Percentiles rank a stretch among this genome's conserved stretches.
Evolutionary conservation across 495 filamentous ascomycete species (phyloP).

Genomic region (Pyrenopolyporus hunteri): DNA sequence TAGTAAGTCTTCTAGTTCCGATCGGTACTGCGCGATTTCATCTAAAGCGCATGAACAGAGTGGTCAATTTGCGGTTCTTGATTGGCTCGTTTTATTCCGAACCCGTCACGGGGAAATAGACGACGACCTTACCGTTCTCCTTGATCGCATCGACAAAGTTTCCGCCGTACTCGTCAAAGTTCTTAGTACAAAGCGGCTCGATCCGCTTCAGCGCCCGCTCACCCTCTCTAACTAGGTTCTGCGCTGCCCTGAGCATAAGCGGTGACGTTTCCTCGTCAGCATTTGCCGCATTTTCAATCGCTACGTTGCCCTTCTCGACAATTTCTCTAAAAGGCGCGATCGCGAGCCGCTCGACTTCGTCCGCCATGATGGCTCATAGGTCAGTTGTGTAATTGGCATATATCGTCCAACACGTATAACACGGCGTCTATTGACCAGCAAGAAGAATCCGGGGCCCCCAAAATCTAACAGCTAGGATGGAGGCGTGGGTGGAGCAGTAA

Average conservation of each 20-base stretch:
- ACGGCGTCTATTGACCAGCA: slow-evolving; percentile 4
- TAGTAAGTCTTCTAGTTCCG: slow-evolving; percentile 46
- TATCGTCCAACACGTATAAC: slow-evolving; percentile 13
- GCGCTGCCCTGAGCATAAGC: slow-evolving; percentile 50
- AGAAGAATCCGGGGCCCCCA: slow-evolving; percentile 5
- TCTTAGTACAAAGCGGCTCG: slow-evolving; percentile 49
- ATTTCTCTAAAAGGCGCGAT: slow-evolving; percentile 50
- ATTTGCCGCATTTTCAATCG: slow-evolving; percentile 46
- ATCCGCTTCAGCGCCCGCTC: slow-evolving; percentile 52
- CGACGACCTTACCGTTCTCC: slow-evolving; percentile 47
- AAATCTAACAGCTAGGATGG: slow-evolving; percentile 17
- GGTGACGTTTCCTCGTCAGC: slow-evolving; percentile 38
- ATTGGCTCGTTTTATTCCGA: background rate
- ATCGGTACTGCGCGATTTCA: slow-evolving; percentile 48
- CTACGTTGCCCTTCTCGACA: slow-evolving; percentile 47
- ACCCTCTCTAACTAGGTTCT: slow-evolving; percentile 47
- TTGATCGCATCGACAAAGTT: slow-evolving; percentile 51
- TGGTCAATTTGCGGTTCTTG: slow-evolving; percentile 10
- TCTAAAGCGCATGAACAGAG: slow-evolving; percentile 32
- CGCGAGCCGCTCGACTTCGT: slow-evolving; percentile 48
- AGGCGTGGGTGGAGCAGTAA: slow-evolving; percentile 34
- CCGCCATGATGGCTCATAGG: slow-evolving; percentile 34
- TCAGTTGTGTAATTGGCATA: slow-evolving; percentile 11
- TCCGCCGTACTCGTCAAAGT: slow-evolving; percentile 47
- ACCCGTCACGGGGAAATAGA: background rate